These are phyloP conservation scores for Phialophora chinensis DNA, from an alignment of 2,329 filamentous ascomycete genomes.

Conservation along the genomic window DNA sequence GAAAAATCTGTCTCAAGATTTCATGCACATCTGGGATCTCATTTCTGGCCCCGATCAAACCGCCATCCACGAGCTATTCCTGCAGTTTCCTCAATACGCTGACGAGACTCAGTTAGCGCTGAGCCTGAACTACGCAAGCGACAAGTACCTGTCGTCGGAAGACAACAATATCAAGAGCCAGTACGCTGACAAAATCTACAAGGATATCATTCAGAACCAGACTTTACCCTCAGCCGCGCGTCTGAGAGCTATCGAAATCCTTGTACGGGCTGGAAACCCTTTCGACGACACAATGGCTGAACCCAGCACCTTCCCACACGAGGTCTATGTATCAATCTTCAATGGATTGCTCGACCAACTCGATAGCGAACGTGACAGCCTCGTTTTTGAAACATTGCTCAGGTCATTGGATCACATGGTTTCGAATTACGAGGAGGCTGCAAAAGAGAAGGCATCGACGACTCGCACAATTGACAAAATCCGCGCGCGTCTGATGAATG, in stretches of 20 bases:
- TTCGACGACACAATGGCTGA: not conserved
- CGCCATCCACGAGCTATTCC: slow-evolving; percentile 26
- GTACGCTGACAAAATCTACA: slow-evolving; percentile 28
- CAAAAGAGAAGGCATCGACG: slow-evolving; percentile 21
- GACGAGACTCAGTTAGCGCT: slow-evolving; percentile 14
- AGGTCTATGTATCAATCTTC: slow-evolving; percentile 28
- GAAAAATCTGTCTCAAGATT: slow-evolving; percentile 25
- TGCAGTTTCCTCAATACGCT: slow-evolving; percentile 29
- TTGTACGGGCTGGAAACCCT: slow-evolving; percentile 20
- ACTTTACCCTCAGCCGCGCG: slow-evolving; percentile 25
- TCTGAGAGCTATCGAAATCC: slow-evolving; percentile 27
- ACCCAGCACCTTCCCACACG: slow-evolving; percentile 3
- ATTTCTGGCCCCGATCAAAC: slow-evolving; percentile 15
- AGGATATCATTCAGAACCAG: slow-evolving; percentile 26
- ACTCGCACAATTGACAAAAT: slow-evolving; percentile 25
- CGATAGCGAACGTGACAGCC: slow-evolving; percentile 27
- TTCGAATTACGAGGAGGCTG: slow-evolving; percentile 28
- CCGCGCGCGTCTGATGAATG: slow-evolving; percentile 15
- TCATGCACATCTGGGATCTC: slow-evolving; percentile 22
- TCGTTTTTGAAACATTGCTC: slow-evolving; percentile 28
- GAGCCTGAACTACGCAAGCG: slow-evolving; percentile 24
- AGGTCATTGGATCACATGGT: slow-evolving; percentile 30
- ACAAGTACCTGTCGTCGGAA: slow-evolving; percentile 21
- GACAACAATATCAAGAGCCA: slow-evolving; percentile 18
- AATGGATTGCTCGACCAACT: slow-evolving; percentile 27